phyloP scores from a whole-genome alignment of 2,329 filamentous ascomycete genomes.

The Metarhizium rileyi region DNA sequence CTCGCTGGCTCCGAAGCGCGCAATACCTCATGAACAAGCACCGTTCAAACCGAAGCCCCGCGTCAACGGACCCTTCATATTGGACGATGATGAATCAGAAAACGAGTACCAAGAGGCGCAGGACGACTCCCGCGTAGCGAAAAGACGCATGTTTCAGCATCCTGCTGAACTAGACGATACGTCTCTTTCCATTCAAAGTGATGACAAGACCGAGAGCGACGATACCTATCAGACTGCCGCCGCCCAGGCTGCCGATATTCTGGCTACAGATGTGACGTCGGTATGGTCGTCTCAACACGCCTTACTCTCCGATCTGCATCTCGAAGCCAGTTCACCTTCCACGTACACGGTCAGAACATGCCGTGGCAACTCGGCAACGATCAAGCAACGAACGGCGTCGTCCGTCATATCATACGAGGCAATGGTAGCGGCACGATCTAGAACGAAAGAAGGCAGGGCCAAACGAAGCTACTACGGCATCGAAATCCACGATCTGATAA shows the following conservation, averaged over 20 bases:
- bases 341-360: slow-evolving; percentile 42
- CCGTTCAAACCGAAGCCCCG: slow-evolving; percentile 24
- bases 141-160: slow-evolving; percentile 23
- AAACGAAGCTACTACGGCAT: slow-evolving; percentile 82
- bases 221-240: background rate
- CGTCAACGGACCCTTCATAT: slow-evolving; percentile 27
- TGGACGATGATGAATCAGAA: slow-evolving; percentile 28
- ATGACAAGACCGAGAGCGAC: background rate
- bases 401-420: slow-evolving; percentile 49
- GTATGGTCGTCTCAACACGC: slow-evolving; percentile 14
- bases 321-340: slow-evolving; percentile 16
- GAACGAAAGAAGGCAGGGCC: slow-evolving; percentile 56
- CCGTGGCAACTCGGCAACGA: slow-evolving; percentile 44
- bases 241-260: background rate
- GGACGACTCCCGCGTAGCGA: slow-evolving; percentile 13
- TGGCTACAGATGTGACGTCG: slow-evolving; percentile 1
- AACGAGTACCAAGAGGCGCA: slow-evolving; percentile 12
- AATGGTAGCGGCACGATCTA: slow-evolving; percentile 58
- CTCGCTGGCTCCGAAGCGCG: slow-evolving; percentile 31
- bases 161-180: slow-evolving; percentile 5
- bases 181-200: slow-evolving; percentile 3
- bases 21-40: slow-evolving; percentile 25
- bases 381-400: slow-evolving; percentile 42
- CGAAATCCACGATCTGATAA: slow-evolving; percentile 76
- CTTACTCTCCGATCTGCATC: slow-evolving; percentile 18